Percentiles rank a stretch among this genome's conserved stretches.
phyloP scores from a whole-genome alignment of 805 yeast genomes.

The Wickerhamiella nectarea region DNA sequence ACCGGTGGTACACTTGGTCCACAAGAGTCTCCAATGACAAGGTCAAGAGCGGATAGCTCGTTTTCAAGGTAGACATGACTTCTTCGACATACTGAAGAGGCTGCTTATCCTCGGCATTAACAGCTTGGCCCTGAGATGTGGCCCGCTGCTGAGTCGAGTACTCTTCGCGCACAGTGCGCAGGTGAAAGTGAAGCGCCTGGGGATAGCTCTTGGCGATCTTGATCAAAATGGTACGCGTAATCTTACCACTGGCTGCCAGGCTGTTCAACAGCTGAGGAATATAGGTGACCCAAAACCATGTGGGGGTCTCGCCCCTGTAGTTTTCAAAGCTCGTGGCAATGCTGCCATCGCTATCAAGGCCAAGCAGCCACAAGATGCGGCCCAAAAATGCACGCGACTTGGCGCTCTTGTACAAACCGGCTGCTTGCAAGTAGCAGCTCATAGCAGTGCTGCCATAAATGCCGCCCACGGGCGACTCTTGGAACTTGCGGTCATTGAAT shows the following conservation, averaged over 20 bases:
- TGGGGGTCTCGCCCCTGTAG: conserved; percentile 92
- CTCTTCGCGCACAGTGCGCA: conserved; percentile 90
- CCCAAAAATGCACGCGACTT: conserved; percentile 81
- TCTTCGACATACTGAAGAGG: conserved; percentile 93
- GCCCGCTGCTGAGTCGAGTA: conserved; percentile 65
- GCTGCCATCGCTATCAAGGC: conserved; percentile 69
- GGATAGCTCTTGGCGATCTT: conserved; percentile 94
- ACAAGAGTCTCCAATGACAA: conserved; percentile 87
- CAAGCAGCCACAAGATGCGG: conserved; percentile 82
- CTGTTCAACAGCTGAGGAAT: conserved; percentile 89
- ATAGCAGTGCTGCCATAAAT: conserved; percentile 85
- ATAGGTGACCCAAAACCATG: conserved; percentile 98
- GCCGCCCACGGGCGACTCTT: conserved; percentile 69
- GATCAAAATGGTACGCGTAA: conserved; percentile 77
- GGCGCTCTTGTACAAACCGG: conserved; percentile 85
- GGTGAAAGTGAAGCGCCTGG: conserved; percentile 91
- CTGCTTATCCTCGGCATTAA: conserved; percentile 35
- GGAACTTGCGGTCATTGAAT: conserved; percentile 77
- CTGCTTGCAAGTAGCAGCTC: conserved; percentile 93
- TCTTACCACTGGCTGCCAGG: conserved; percentile 71
- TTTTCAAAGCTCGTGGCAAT: conserved; percentile 79
- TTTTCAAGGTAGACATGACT: conserved; percentile 85
- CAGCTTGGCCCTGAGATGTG: conserved; percentile 10
- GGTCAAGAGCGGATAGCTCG: conserved; percentile 90
- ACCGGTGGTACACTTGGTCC: conserved; percentile 86